Evolutionary conservation across 805 yeast genomes (phyloP), one percentile per base, ranked within the genome.

Genomic region (Candida qinlingensis): DNA sequence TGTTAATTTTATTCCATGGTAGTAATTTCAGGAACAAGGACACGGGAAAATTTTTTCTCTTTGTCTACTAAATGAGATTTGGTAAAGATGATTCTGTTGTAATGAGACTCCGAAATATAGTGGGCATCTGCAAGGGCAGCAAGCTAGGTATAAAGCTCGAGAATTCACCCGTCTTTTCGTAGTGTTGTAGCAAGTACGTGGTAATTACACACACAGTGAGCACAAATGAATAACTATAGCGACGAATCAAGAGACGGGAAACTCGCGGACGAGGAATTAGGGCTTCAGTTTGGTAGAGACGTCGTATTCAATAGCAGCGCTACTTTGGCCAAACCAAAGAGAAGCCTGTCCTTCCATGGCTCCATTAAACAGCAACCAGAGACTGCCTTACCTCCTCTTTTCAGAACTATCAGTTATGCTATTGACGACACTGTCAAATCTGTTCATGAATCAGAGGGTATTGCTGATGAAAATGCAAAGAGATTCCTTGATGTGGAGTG

Each of bases 341-440:
- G 36, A 39, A 7, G 10, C 5, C 19, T 40, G 7, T 40, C 37
- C 8, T 40, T 40, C 29, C 29, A 25, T n/a, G 31, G 59, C 55
- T 27, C 13, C 19, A 19, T 19, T 5, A 31, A 19, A 6, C 11
- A 28, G 6, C 55, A 58, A 27, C 70, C 72, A 6, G 59, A 55
- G 7, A 52, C 58, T 26, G 66, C 60, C 3, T 57, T 70, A 41
- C 75, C 75, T 7, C 64, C 69, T 6, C 55, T 66, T 43, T 71
- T 66, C 60, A 68, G 61, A 44, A 66, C 75, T 0, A 59, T 71
- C 8, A 68, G 73, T 30, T 70, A 69, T 54, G 64, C 57, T 26
- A 64, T 70, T 34, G 72, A 67, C 34, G 62, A 57, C 42, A 51
- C 52, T 25, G 43, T 31, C 13, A 31, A 40, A 6, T 33, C 38